phyloP scores from a whole-genome alignment of 352 stramenopile genomes.

The Pythium coloratum region DNA sequence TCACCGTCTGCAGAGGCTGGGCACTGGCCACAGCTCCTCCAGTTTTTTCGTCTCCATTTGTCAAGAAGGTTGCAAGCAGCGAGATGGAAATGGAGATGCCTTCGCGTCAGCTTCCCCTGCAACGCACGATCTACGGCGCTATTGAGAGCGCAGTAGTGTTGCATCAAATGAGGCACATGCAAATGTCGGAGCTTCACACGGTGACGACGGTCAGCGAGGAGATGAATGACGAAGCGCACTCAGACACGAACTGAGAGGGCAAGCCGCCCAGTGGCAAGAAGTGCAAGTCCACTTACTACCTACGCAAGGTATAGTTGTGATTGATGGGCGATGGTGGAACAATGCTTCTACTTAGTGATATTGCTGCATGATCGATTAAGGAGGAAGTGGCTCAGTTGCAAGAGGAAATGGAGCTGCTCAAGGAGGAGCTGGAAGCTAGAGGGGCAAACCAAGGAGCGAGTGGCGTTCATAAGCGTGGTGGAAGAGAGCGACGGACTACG shows the following conservation, averaged over 20 bases:
- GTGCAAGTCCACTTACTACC: slow-evolving; percentile 27
- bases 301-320: slow-evolving; percentile 20
- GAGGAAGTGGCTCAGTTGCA: slow-evolving; percentile 15
- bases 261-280: slow-evolving; percentile 7
- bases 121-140: slow-evolving; percentile 3
- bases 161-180: slow-evolving; percentile 8
- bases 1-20: no score
- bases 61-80: no score
- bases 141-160: slow-evolving; percentile 19
- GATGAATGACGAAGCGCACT: slow-evolving; percentile 10
- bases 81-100: background rate
- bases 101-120: background rate
- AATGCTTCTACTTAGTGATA: background rate
- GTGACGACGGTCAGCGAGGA: slow-evolving; percentile 1
- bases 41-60: no score
- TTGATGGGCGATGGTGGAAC: background rate
- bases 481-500: background rate
- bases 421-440: background rate
- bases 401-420: background rate
- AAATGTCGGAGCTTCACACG: background rate
- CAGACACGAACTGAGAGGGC: background rate
- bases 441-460: background rate
- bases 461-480: background rate
- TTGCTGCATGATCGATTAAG: no score
- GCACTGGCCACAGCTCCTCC: no score